phyloP scores from a whole-genome alignment of 140 eudicot species.

The Oenanthe javanica region DNA sequence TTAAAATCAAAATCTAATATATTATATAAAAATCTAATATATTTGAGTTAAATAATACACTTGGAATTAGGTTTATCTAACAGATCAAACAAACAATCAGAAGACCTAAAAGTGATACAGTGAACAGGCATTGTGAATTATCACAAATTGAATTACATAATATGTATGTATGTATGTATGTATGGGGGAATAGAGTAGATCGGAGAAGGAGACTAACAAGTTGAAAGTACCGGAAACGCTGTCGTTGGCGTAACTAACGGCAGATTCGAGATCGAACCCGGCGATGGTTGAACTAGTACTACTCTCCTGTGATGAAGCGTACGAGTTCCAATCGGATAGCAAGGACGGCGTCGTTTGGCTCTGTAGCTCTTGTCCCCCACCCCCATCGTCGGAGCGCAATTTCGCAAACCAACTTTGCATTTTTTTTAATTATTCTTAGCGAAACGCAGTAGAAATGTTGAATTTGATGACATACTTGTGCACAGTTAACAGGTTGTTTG shows the following conservation, averaged over 20 bases:
- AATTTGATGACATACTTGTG: neutral
- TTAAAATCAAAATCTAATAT: neutral
- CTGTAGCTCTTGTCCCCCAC: constrained; percentile 11
- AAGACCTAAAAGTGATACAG: neutral
- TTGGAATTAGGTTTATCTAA: neutral
- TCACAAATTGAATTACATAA: too few relatives aligned
- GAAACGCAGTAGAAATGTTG: neutral
- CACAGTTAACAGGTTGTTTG: too few relatives aligned
- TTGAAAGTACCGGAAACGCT: constrained; percentile 65
- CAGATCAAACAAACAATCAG: neutral
- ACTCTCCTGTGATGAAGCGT: constrained; percentile 41
- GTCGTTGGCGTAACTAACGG: constrained; percentile 71
- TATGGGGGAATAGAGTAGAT: neutral
- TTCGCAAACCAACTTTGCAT: constrained; percentile 46
- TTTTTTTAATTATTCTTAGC: too few relatives aligned
- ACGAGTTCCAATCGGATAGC: constrained; percentile 75
- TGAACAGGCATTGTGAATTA: too few relatives aligned
- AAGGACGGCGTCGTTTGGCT: constrained; percentile 42
- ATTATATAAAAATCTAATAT: too few relatives aligned
- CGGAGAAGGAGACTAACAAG: constrained; percentile 39
- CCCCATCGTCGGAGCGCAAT: constrained; percentile 26
- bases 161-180: too few relatives aligned
- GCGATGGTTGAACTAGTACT: constrained; percentile 23
- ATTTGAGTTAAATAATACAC: neutral
- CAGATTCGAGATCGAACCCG: constrained; percentile 81